These are phyloP conservation scores for Suhomyces sp. DNA, from an alignment of 805 yeast species.

Conservation along the genomic window DNA sequence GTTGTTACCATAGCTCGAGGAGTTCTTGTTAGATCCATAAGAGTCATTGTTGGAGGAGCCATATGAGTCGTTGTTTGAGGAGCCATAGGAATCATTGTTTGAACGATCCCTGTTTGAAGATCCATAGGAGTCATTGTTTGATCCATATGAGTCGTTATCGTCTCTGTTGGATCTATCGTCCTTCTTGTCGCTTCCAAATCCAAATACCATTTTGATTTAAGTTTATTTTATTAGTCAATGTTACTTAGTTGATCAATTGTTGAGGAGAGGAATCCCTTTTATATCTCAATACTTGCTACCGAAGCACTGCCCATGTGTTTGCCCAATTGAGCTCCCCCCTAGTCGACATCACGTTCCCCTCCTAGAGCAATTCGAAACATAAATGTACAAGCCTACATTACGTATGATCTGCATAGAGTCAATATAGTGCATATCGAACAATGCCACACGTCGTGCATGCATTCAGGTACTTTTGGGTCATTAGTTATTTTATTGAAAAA, in stretches of 20 bases:
- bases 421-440: background rate
- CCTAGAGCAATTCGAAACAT: background rate
- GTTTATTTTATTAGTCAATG: background rate
- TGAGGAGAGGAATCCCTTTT: background rate
- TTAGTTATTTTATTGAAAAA: background rate
- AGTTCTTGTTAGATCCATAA: too few species aligned
- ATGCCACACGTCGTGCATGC: background rate
- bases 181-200: conserved; percentile 28
- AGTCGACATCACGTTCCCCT: background rate
- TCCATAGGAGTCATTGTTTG: conserved; percentile 17
- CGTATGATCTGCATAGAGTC: background rate
- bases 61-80: conserved; percentile 7
- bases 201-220: conserved; percentile 29
- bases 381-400: background rate
- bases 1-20: conserved; percentile 10
- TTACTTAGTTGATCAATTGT: background rate
- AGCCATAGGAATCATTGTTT: conserved; percentile 16
- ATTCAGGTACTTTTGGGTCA: background rate
- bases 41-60: conserved; percentile 14
- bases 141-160: conserved; percentile 6
- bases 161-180: conserved; percentile 11
- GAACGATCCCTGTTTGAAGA: conserved; percentile 12
- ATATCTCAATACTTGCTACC: background rate
- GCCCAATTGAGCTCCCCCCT: background rate
- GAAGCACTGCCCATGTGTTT: background rate